Evolutionary conservation across 257 asterid genomes (phyloP).

Genomic region (Salvia rosmarinus): DNA sequence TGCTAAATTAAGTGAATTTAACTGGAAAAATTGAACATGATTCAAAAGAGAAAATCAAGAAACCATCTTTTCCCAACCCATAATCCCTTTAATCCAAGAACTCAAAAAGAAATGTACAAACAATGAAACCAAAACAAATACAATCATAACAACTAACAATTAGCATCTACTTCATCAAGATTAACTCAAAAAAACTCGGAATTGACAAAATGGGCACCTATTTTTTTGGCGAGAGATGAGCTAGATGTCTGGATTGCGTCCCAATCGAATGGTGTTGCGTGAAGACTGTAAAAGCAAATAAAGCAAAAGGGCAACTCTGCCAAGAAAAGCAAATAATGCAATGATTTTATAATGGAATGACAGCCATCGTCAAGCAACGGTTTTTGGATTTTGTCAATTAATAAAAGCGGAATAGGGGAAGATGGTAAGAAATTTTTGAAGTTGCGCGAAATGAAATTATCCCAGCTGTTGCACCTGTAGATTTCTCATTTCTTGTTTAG

Average conservation of each 20-base stretch:
- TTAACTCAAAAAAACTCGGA: slow-evolving; percentile 13
- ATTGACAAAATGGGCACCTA: slow-evolving; percentile 27
- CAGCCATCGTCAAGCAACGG: slow-evolving; percentile 4
- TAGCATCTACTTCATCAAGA: slow-evolving; percentile 17
- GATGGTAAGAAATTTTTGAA: not conserved
- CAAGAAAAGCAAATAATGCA: not conserved
- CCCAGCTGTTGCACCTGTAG: not conserved
- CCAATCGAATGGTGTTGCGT: slow-evolving; percentile 40
- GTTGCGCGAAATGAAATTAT: not conserved
- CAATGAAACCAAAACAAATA: not conserved
- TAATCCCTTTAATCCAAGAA: slow-evolving; percentile 15
- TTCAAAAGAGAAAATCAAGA: slow-evolving; percentile 14
- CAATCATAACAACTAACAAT: not conserved
- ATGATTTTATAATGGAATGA: slow-evolving; percentile 27
- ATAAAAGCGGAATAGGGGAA: not conserved
- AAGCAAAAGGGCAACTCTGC: slow-evolving; percentile 30
- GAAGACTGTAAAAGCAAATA: slow-evolving; percentile 30
- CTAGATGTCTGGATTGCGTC: slow-evolving; percentile 34
- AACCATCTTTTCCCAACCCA: slow-evolving; percentile 2
- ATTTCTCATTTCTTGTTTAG: too few relatives aligned
- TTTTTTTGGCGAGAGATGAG: slow-evolving; percentile 26
- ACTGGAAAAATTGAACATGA: not conserved
- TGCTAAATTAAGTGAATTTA: not conserved
- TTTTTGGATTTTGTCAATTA: slow-evolving; percentile 9
- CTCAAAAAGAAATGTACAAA: not conserved